Conservation (phyloP, 2,329 filamentous ascomycete species). For the Colletotrichum coccodes region DNA sequence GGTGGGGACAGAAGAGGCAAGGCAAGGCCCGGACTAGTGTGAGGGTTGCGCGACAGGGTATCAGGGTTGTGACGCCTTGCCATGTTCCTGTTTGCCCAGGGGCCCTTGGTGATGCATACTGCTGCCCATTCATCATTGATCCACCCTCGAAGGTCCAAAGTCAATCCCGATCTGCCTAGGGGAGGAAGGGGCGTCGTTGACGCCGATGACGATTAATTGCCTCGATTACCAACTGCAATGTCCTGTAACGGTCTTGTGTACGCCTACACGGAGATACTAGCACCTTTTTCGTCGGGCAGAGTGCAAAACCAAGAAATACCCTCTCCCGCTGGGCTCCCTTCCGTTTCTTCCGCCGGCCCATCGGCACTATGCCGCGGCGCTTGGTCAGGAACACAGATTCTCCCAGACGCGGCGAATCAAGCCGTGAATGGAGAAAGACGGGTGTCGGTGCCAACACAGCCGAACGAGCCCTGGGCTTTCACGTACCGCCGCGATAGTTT, state of each 20-base stretch:
- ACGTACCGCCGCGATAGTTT: too few species aligned
- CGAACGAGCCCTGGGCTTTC: too few species aligned
- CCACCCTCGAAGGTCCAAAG: not conserved
- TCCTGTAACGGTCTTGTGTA: slow-evolving; percentile 7
- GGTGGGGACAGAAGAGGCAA: slow-evolving; percentile 13
- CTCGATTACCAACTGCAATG: slow-evolving; percentile 1
- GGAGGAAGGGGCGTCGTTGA: not conserved
- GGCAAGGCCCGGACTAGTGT: not conserved
- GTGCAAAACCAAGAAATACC: not conserved
- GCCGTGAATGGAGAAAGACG: not conserved
- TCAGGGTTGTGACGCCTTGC: not conserved
- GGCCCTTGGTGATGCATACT: not conserved
- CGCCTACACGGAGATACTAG: not conserved
- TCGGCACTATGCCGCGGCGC: not conserved
- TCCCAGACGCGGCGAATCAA: not conserved
- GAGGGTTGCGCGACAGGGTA: not conserved
- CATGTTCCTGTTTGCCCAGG: not conserved
- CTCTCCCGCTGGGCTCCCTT: not conserved
- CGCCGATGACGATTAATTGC: not conserved
- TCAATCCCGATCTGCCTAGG: not conserved
- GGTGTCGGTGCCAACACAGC: too few species aligned
- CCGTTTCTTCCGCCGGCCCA: not conserved
- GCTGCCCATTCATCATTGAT: not conserved
- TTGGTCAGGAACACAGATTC: not conserved
- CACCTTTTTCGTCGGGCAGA: not conserved